Evolutionary conservation across 192 early-diverging fungal genomes (phyloP).

Genomic region (Rhizoclosmatium sp.): DNA sequence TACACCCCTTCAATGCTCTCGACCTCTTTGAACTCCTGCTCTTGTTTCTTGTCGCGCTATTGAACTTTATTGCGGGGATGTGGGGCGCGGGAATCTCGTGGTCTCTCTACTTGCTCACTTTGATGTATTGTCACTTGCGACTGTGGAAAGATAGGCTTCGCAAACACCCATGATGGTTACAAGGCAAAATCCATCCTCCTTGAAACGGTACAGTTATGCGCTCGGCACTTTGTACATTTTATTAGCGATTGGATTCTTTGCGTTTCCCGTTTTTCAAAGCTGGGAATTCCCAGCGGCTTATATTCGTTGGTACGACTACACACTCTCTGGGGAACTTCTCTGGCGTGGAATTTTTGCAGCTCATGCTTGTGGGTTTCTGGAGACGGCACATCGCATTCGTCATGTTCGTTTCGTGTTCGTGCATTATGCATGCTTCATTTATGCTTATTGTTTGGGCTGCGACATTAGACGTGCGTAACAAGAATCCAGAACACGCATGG

Average conservation of each 20-base stretch:
- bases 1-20: background rate
- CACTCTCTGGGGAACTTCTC: background rate
- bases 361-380: background rate
- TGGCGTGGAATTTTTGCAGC: background rate
- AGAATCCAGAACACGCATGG: background rate
- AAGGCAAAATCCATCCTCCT: background rate
- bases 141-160: background rate
- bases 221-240: background rate
- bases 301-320: background rate
- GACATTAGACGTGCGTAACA: background rate
- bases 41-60: background rate
- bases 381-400: background rate
- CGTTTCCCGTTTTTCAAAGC: background rate
- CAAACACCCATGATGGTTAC: background rate
- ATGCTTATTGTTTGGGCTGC: background rate
- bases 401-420: background rate
- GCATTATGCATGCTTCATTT: background rate
- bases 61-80: background rate
- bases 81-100: background rate
- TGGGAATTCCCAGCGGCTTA: background rate
- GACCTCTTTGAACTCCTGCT: background rate
- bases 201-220: background rate
- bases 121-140: background rate
- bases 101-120: background rate
- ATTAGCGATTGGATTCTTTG: background rate